A percentile compares a stretch with the other conserved stretches of the same genome.
Conservation (phyloP, 208 protist species). For the Crithidia fasciculata region DNA sequence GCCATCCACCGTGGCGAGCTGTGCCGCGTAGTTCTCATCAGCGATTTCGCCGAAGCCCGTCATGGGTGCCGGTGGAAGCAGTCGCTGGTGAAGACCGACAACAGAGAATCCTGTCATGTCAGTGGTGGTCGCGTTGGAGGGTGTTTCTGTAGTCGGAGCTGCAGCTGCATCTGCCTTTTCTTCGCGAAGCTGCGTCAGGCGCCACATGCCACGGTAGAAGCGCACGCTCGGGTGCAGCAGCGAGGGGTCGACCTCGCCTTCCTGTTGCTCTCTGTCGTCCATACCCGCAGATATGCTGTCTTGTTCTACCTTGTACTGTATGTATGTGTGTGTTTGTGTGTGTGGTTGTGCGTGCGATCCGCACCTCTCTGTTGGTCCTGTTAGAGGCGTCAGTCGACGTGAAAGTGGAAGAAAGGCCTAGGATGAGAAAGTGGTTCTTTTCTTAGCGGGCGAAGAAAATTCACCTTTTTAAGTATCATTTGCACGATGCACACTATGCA, state of each 20-base stretch:
- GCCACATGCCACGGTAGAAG: slow-evolving; percentile 66
- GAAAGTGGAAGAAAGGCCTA: no score
- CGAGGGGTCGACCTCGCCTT: slow-evolving; percentile 1
- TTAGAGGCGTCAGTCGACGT: no score
- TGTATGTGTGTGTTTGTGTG: not conserved
- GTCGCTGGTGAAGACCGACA: slow-evolving; percentile 68
- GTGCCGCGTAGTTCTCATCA: slow-evolving; percentile 69
- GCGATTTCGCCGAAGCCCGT: slow-evolving; percentile 37
- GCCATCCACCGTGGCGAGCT: slow-evolving; percentile 60
- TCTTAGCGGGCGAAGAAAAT: no score
- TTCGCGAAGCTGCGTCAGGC: slow-evolving; percentile 18
- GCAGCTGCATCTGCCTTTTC: not conserved
- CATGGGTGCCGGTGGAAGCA: slow-evolving; percentile 62
- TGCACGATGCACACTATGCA: no score
- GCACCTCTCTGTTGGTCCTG: no score
- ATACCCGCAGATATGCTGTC: not conserved
- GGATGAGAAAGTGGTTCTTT: no score
- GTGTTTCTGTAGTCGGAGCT: no score
- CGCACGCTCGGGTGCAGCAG: slow-evolving; percentile 53
- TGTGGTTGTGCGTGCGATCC: not conserved
- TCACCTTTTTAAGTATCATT: no score
- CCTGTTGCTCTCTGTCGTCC: not conserved
- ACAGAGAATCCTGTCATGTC: slow-evolving; percentile 33
- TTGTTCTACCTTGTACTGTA: not conserved
- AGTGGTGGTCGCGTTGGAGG: not conserved